Base-by-base conservation (phyloP, 768 basidiomycete species). In the Suillus placidus region DNA sequence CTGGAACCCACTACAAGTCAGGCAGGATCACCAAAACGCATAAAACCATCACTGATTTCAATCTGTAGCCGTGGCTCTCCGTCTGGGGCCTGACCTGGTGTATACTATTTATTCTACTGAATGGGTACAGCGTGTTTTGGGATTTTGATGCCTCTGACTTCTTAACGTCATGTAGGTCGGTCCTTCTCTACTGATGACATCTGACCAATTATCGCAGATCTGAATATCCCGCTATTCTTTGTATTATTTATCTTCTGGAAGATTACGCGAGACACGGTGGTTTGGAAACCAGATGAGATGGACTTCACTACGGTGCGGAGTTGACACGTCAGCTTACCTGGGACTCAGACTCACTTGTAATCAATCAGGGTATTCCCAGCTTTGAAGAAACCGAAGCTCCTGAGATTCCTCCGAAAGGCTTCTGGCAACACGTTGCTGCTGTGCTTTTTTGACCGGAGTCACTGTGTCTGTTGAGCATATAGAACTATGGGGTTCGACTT, bases 61-160 rank as follows among this genome's bases (percentile, higher is more conserved):
- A 16, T 13, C 23, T 56, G 7, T 38, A 68, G 67, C 90, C 90
- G 0, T 92, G 83, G 70, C 74, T 91, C 38, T 79, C 89, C n/a
- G 86, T 84, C 72, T 90, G 89, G 85, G 91, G 88, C 40, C 75
- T 89, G 43, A 80, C 82, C 72, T 89, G 89, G 87, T 85, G 83
- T 14, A 61, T 77, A 2, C 66, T 90, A 68, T 87, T 90, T 76
- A 86, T 86, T 73, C 77, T 84, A 77, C 79, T 85, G 78, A 83
- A 82, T 72, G 85, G 85, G 4, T 82, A 82, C 73, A 71, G 74
- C 12, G 88, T 89, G 20, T 91, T 91, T 80, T 91, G 84, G 78
- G 64, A 79, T 65, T 91, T 87, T 76, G 82, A 82, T 54, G 81
- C 82, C 10, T 75, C 84, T 1, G 76, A 72, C 64, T 91, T 86